Conservation (phyloP, 805 yeast species). For the Yamadazyma insecticola region DNA sequence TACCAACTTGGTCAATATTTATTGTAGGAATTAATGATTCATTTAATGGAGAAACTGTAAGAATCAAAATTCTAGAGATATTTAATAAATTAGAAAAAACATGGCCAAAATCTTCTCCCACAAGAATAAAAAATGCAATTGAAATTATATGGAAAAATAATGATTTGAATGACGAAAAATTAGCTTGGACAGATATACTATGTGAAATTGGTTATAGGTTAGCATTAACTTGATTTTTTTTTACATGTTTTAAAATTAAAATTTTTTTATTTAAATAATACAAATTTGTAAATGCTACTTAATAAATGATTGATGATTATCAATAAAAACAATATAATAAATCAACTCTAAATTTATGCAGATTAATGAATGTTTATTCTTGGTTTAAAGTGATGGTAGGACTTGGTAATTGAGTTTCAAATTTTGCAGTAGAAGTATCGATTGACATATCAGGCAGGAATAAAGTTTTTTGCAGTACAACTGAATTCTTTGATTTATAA, state of each 20-base stretch:
- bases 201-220: conserved; percentile 16
- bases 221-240: conserved; percentile 20
- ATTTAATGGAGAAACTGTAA: conserved; percentile 9
- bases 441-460: conserved; percentile 7
- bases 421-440: conserved; percentile 2
- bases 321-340: not conserved
- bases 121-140: conserved; percentile 16
- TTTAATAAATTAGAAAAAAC: conserved; percentile 13
- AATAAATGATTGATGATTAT: no score
- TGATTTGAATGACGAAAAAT: conserved; percentile 13
- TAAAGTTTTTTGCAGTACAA: no score
- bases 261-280: no score
- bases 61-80: conserved; percentile 14
- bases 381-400: conserved; percentile 9
- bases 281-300: no score
- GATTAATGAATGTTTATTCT: not conserved
- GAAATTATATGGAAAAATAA: conserved; percentile 22
- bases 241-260: no score
- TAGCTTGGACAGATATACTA: conserved; percentile 24
- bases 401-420: conserved; percentile 7
- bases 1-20: conserved; percentile 28
- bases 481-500: conserved; percentile 2
- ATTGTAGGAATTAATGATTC: conserved; percentile 15
- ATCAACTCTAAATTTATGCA: not conserved
- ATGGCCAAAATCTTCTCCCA: conserved; percentile 23